These are phyloP conservation scores for Neonectria faginata DNA, from an alignment of 2,329 filamentous ascomycete species.

Conservation along the genomic window DNA sequence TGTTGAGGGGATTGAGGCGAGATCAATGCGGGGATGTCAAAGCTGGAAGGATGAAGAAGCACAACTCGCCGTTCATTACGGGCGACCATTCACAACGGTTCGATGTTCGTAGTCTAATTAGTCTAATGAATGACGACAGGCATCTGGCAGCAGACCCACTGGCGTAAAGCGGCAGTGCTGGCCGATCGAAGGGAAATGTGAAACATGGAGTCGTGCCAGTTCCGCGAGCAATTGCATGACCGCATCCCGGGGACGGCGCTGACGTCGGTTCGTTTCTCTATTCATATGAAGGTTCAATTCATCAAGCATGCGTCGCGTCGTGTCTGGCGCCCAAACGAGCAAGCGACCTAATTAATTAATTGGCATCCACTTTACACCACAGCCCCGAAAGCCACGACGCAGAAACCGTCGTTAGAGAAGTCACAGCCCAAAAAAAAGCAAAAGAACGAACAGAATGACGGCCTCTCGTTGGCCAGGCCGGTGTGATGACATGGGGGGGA, in stretches of 20 bases:
- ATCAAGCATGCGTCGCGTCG: background rate
- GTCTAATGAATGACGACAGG: background rate
- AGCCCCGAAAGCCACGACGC: slow-evolving; percentile 30
- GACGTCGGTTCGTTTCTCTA: slow-evolving; percentile 1
- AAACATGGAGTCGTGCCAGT: slow-evolving; percentile 18
- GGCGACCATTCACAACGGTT: slow-evolving; percentile 1
- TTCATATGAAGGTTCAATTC: background rate
- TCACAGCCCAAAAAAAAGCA: slow-evolving; percentile 25
- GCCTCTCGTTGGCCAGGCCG: slow-evolving; percentile 10
- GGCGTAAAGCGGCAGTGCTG: background rate
- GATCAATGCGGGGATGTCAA: background rate
- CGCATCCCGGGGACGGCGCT: background rate
- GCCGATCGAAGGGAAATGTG: slow-evolving; percentile 5
- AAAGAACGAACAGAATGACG: slow-evolving; percentile 17
- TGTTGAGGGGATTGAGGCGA: background rate
- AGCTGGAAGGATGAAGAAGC: background rate
- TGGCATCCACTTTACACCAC: background rate
- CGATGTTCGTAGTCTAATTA: too few species aligned
- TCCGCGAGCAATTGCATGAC: slow-evolving; percentile 18
- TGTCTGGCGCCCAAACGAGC: background rate
- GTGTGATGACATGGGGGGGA: slow-evolving; percentile 27
- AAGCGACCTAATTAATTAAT: background rate
- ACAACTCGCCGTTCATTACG: background rate
- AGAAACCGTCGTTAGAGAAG: slow-evolving; percentile 22
- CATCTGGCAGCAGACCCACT: slow-evolving; percentile 1